Evolutionary conservation across 2,329 filamentous ascomycete genomes (phyloP).

Genomic region (Cladosporium sp.): DNA sequence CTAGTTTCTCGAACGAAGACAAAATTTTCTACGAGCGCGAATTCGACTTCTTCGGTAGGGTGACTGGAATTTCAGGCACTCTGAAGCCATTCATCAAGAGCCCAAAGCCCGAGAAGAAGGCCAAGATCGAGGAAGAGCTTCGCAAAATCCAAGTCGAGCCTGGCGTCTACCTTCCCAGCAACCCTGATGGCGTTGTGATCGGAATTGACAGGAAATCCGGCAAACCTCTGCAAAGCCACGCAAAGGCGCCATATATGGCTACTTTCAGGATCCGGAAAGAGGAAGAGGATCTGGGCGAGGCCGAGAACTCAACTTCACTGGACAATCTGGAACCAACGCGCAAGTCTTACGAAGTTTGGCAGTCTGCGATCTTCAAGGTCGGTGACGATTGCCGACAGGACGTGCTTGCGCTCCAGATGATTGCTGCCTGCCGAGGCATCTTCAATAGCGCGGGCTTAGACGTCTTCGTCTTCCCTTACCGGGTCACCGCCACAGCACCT

Average conservation of each 20-base stretch:
- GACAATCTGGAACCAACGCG: slow-evolving; percentile 16
- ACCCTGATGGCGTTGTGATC: slow-evolving; percentile 93
- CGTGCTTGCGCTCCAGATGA: slow-evolving; percentile 94
- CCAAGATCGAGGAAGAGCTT: slow-evolving; percentile 97
- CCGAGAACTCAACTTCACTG: slow-evolving; percentile 11
- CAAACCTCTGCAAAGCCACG: slow-evolving; percentile 94
- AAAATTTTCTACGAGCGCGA: slow-evolving; percentile 87
- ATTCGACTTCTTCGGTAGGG: slow-evolving; percentile 96
- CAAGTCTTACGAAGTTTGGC: slow-evolving; percentile 84
- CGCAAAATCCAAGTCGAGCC: slow-evolving; percentile 96
- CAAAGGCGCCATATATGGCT: slow-evolving; percentile 98
- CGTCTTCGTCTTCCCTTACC: slow-evolving; percentile 94
- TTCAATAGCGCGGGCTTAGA: slow-evolving; percentile 93
- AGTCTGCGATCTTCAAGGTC: slow-evolving; percentile 99
- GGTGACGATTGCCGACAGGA: slow-evolving; percentile 98
- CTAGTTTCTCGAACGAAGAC: slow-evolving; percentile 75
- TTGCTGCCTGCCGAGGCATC: slow-evolving; percentile 93
- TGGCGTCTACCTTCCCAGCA: slow-evolving; percentile 93
- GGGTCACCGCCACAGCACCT: slow-evolving; percentile 93
- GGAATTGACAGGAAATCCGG: slow-evolving; percentile 97
- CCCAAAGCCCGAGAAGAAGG: slow-evolving; percentile 94
- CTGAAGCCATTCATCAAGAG: slow-evolving; percentile 88
- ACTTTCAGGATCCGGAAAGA: slow-evolving; percentile 94
- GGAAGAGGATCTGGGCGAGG: slow-evolving; percentile 51
- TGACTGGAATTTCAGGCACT: slow-evolving; percentile 92